Conservation (phyloP, 345 rosid species). For the Dimocarpus longan region DNA sequence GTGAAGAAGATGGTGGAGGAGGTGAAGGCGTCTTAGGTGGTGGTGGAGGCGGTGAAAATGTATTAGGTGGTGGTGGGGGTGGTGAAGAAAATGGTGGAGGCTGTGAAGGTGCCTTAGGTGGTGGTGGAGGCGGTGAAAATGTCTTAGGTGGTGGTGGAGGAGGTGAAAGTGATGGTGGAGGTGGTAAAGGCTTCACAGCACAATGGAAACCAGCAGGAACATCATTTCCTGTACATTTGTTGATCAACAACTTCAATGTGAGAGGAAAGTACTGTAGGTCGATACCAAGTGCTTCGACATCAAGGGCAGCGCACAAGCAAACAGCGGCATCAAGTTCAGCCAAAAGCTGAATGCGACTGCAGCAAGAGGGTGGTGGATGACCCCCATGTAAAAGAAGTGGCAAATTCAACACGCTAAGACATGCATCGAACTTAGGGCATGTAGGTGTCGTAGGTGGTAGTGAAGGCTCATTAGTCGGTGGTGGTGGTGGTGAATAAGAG, state of each 20-base stretch:
- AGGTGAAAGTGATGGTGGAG: background rate
- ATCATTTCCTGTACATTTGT: no score
- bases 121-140: background rate
- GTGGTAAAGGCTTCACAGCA: no score
- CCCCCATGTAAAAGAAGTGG: background rate
- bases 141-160: background rate
- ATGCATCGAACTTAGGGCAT: background rate
- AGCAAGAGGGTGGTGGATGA: background rate
- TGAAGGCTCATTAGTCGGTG: background rate
- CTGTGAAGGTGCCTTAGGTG: background rate
- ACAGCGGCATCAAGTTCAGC: no score
- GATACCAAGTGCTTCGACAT: no score
- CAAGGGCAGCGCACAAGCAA: no score
- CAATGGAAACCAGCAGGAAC: no score
- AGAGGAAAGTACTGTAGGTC: no score
- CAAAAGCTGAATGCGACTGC: no score
- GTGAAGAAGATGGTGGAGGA: background rate
- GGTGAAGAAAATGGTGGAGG: background rate
- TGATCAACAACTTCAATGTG: no score
- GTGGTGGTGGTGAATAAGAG: background rate
- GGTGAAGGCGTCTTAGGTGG: no score
- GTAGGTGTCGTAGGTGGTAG: background rate
- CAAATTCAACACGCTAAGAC: background rate
- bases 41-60: no score
- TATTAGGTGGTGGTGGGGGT: no score